phyloP scores from a whole-genome alignment of 2,329 filamentous ascomycete species.

The Penicillium sp. region DNA sequence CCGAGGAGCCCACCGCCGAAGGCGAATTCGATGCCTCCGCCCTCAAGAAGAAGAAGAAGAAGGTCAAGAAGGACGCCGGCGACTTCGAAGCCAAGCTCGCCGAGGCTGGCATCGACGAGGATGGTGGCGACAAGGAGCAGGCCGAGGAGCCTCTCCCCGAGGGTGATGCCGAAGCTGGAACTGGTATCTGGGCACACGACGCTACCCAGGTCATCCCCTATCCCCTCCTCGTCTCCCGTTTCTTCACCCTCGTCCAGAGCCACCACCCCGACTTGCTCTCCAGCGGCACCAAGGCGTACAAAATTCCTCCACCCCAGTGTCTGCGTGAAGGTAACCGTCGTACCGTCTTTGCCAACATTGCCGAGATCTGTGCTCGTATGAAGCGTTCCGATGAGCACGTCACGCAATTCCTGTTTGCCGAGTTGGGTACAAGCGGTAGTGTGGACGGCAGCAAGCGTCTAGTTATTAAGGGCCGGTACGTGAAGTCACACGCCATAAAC shows the following conservation, averaged over 20 bases:
- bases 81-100: conserved; percentile 71
- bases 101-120: conserved; percentile 62
- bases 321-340: conserved; percentile 99
- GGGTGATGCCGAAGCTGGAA: conserved; percentile 84
- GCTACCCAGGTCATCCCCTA: conserved; percentile 79
- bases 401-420: conserved; percentile 94
- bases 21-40: conserved; percentile 67
- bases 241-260: conserved; percentile 92
- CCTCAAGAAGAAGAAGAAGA: conserved; percentile 84
- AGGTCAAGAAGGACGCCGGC: conserved; percentile 61
- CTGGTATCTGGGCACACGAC: conserved; percentile 87
- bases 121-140: conserved; percentile 61
- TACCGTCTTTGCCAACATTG: conserved; percentile 99
- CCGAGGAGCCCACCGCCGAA: conserved; percentile 56
- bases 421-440: conserved; percentile 95
- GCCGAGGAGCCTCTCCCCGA: conserved; percentile 60
- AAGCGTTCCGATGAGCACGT: conserved; percentile 98
- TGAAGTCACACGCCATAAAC: background rate
- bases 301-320: conserved; percentile 98
- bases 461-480: conserved; percentile 93
- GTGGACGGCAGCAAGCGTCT: conserved; percentile 90
- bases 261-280: conserved; percentile 96
- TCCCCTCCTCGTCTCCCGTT: conserved; percentile 81
- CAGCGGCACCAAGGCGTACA: conserved; percentile 90
- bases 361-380: conserved; percentile 99